Evolutionary conservation across 352 stramenopile genomes (phyloP).

Genomic region (Globisporangium echinulatum): DNA sequence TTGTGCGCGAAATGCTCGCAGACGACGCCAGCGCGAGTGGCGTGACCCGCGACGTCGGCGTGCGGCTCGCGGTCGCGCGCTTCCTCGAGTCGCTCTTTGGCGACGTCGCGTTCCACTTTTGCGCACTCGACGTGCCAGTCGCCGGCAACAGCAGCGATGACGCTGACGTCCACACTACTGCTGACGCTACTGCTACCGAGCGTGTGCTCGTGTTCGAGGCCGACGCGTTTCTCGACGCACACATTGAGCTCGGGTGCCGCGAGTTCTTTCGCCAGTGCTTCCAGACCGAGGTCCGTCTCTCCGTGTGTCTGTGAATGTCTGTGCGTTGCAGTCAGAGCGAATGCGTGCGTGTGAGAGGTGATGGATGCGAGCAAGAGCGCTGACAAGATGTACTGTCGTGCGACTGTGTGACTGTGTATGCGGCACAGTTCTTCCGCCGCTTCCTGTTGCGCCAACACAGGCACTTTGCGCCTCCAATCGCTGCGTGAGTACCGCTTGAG

Average conservation of each 20-base stretch:
- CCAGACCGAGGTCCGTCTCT: constrained; percentile 43
- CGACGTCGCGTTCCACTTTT: constrained; percentile 54
- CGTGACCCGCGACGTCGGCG: constrained; percentile 15
- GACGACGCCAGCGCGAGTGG: neutral
- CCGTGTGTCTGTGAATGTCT: neutral
- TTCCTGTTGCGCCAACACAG: constrained; percentile 45
- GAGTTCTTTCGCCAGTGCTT: constrained; percentile 79
- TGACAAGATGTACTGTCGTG: neutral
- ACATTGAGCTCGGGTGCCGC: constrained; percentile 63
- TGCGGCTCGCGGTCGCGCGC: constrained; percentile 36
- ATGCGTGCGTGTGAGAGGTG: neutral
- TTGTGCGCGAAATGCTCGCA: constrained; percentile 26
- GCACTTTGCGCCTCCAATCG: constrained; percentile 22
- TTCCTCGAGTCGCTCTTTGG: constrained; percentile 67
- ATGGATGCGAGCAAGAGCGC: neutral
- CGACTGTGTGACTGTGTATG: neutral
- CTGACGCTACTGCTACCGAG: too few species aligned
- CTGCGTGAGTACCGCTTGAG: neutral
- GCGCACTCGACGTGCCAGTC: constrained; percentile 26
- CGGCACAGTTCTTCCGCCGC: constrained; percentile 43
- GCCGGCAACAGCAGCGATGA: constrained; percentile 14
- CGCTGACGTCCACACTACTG: too few species aligned
- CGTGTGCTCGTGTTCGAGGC: constrained; percentile 43
- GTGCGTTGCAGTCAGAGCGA: neutral
- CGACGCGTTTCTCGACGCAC: constrained; percentile 52